Conservation (phyloP, 805 yeast species). For the Hanseniaspora clermontiae region DNA sequence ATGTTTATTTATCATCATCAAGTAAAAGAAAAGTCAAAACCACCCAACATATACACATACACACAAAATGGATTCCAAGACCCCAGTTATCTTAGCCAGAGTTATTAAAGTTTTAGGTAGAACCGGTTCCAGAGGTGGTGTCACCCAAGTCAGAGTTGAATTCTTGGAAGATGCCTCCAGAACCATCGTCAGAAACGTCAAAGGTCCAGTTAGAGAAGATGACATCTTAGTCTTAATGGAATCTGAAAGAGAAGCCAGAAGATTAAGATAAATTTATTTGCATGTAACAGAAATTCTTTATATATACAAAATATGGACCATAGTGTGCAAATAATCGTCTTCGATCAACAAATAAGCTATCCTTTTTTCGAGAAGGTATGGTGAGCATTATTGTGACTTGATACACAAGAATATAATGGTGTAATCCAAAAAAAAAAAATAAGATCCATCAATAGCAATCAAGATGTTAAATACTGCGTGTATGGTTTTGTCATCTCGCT, state of each 20-base stretch:
- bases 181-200: conserved; percentile 94
- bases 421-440: not conserved
- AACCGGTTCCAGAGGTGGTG: conserved; percentile 99
- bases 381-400: not conserved
- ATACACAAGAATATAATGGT: not conserved
- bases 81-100: conserved; percentile 98
- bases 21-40: not conserved
- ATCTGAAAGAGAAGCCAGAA: conserved; percentile 99
- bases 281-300: not conserved
- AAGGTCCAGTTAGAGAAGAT: conserved; percentile 96
- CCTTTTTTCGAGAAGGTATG: not conserved
- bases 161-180: conserved; percentile 90
- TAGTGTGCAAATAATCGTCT: not conserved
- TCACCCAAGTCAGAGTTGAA: conserved; percentile 95
- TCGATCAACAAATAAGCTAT: not conserved
- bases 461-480: conserved; percentile 14
- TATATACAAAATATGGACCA: conserved; percentile 1
- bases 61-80: conserved; percentile 36
- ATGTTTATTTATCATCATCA: not conserved
- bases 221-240: conserved; percentile 98
- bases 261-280: conserved; percentile 51
- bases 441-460: not conserved
- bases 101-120: conserved; percentile 99
- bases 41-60: conserved; percentile 12
- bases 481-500: conserved; percentile 14